Evolutionary conservation across 2,329 filamentous ascomycete genomes (phyloP), one percentile per base, ranked within the genome.

Genomic region (Stromatinia cepivora): DNA sequence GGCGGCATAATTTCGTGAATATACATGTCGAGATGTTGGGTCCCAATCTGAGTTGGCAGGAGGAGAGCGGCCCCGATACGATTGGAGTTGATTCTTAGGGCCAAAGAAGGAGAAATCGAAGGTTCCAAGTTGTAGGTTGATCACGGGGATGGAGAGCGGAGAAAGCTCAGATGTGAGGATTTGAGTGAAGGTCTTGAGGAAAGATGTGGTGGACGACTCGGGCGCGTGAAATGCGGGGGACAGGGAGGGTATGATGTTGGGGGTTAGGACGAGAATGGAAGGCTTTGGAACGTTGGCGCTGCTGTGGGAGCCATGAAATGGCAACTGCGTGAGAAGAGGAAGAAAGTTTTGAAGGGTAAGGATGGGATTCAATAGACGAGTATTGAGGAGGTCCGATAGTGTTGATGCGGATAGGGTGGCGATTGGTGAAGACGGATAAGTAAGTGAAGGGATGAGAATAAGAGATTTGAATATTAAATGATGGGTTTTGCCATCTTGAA

Each of bases 321-420:
- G 63, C 82, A 85, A 77, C 75, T 84, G 84, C 4, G 87, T 91
- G 66, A 94, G 84, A 42, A 94, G 87, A 0, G 91, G 91, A n/a
- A 98, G 84, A 81, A 98, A 95, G 66, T 92, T 87, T 81, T 97
- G 94, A 52, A 94, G 90, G 7, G 92, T 93, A 66, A 97, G 86
- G 73, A 98, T 93, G 1, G 94, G 94, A 69, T 93, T 91, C 67
- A 98, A 86, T 17, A 99, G 86, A 77, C 97, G 94, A 22, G 93
- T 94, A 80, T 97, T 97, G 79, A 98, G 88, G 46, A 93, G 90
- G 77, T 97, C 93, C 72, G 92, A 92, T 82, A 97, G 95, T 75
- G 88, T 90, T 42, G 92, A 92, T 0, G 92, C 89, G 9, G 92
- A 88, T 70, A 97, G 90, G 5, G 92, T 94, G 71, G 93, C 92